Percentiles rank a stretch among this genome's conserved stretches.
Conservation (phyloP, 768 basidiomycete species). For the Pholiota conissans region DNA sequence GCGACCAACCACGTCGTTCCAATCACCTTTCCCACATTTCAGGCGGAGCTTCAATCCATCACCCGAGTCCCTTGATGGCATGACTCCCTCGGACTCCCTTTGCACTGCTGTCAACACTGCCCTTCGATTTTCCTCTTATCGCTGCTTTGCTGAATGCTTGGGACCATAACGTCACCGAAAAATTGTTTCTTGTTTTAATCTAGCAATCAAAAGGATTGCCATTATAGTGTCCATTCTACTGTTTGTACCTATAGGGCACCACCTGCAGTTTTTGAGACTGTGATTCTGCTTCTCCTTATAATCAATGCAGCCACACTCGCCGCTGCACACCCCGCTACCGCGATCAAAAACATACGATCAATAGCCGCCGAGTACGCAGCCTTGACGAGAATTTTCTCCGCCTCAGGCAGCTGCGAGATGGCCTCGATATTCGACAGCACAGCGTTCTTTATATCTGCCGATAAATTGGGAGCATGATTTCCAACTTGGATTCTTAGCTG, state of each 20-base stretch:
- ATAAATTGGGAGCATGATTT: background rate
- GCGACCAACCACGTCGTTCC: slow-evolving; percentile 43
- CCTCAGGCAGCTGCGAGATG: background rate
- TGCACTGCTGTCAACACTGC: too few species aligned
- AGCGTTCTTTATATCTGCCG: background rate
- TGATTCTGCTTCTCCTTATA: background rate
- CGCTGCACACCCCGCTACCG: background rate
- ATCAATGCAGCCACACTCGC: background rate
- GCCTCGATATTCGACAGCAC: slow-evolving; percentile 1
- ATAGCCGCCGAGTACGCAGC: slow-evolving; percentile 1
- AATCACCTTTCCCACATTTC: slow-evolving; percentile 38
- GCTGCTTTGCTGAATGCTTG: too few species aligned
- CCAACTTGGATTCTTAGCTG: background rate
- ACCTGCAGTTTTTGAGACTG: background rate
- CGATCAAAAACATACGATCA: slow-evolving; percentile 5
- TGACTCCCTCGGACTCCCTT: too few species aligned
- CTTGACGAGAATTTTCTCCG: background rate
- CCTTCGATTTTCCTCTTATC: too few species aligned
- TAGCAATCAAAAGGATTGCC: too few species aligned
- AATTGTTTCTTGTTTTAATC: too few species aligned
- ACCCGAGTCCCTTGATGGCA: too few species aligned
- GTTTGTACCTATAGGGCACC: too few species aligned
- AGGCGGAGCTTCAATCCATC: slow-evolving; percentile 27
- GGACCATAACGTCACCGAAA: too few species aligned
- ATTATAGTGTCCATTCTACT: too few species aligned